Conservation (phyloP, 2,329 filamentous ascomycete genomes). For the Calonectria pseudoreteaudii region DNA sequence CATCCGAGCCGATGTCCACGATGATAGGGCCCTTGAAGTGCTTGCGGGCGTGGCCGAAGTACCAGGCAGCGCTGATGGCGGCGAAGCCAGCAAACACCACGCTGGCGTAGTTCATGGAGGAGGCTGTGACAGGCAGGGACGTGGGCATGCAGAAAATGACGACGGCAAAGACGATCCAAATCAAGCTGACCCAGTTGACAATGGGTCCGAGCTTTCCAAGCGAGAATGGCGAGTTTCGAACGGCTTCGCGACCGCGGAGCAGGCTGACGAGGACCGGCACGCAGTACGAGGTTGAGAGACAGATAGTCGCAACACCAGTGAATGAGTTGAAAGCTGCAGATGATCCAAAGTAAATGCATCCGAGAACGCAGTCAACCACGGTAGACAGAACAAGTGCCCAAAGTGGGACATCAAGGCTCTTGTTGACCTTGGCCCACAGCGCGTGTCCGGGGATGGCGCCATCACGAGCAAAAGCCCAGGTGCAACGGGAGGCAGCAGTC, state of each 20-base stretch:
- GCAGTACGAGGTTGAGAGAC: constrained; percentile 79
- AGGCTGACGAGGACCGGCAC: constrained; percentile 79
- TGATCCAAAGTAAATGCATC: constrained; percentile 83
- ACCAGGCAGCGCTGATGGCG: constrained; percentile 69
- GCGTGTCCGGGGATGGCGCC: constrained; percentile 77
- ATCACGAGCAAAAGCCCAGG: constrained; percentile 80
- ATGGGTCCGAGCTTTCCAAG: constrained; percentile 75
- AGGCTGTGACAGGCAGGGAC: constrained; percentile 66
- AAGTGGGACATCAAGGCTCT: constrained; percentile 75
- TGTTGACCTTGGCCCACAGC: constrained; percentile 74
- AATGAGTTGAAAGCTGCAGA: constrained; percentile 82
- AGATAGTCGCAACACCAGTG: constrained; percentile 83
- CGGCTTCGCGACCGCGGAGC: constrained; percentile 71
- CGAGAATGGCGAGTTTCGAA: constrained; percentile 73
- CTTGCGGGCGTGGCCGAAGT: constrained; percentile 70
- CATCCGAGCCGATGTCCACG: constrained; percentile 28
- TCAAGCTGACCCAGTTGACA: constrained; percentile 75
- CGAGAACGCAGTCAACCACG: constrained; percentile 75
- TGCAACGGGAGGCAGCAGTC: constrained; percentile 79
- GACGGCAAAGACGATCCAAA: constrained; percentile 78
- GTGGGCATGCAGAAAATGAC: constrained; percentile 82
- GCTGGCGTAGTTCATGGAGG: constrained; percentile 74
- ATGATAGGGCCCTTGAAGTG: constrained; percentile 68
- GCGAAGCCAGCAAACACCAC: constrained; percentile 74
- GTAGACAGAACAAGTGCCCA: constrained; percentile 77